phyloP scores from a whole-genome alignment of 305 asterid genomes.

The Solanum hybrid region DNA sequence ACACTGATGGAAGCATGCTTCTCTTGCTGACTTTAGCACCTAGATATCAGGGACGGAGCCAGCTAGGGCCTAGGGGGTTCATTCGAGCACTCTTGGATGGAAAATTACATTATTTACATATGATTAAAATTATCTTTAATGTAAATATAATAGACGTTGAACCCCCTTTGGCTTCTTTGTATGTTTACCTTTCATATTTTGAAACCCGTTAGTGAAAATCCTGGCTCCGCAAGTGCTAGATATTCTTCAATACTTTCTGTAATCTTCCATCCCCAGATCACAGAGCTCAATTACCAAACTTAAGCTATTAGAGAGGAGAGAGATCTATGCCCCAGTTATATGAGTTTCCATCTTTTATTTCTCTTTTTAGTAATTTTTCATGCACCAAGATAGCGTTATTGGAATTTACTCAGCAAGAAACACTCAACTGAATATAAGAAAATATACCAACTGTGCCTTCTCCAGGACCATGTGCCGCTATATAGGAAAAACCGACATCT shows the following conservation, averaged over 20 bases:
- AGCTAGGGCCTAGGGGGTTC: background rate
- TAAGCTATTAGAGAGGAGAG: background rate
- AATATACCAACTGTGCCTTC: conserved; percentile 88
- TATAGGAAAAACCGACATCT: conserved; percentile 93
- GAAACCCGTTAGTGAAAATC: background rate
- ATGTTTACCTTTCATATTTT: background rate
- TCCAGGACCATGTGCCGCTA: conserved; percentile 93
- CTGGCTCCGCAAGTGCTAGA: background rate
- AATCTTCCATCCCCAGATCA: background rate
- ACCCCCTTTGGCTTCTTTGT: background rate
- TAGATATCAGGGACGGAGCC: background rate
- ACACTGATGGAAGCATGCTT: background rate
- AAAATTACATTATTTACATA: background rate
- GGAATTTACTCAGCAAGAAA: background rate
- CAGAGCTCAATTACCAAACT: background rate
- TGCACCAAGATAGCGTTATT: background rate
- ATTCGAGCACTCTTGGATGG: background rate
- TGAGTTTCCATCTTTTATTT: conserved; percentile 4
- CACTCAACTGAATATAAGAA: conserved; percentile 1
- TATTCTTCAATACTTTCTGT: background rate
- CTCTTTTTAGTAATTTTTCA: background rate
- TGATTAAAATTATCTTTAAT: background rate
- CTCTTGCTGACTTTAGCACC: background rate
- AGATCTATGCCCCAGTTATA: background rate
- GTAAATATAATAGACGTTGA: background rate